Evolutionary conservation across 352 stramenopile genomes (phyloP), one percentile per base, ranked within the genome.

Genomic region (Phytophthora niederhauseri): DNA sequence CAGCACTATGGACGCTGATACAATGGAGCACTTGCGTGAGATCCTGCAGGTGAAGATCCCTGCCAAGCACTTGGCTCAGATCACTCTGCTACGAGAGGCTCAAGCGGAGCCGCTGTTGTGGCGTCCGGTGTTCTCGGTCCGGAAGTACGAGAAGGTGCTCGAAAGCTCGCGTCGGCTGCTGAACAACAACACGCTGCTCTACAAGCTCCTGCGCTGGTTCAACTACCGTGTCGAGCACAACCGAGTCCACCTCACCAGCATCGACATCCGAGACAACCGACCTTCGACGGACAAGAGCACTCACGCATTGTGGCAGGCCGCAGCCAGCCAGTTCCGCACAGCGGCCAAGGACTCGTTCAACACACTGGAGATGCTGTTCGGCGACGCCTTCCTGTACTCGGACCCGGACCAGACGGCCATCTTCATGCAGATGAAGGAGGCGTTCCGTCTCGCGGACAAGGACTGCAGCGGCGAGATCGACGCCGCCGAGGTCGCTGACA

Each of bases 371-470:
- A 77, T 82, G 66, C 71, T 93, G 17, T 93, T 93, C 46, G 75
- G 85, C 7, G 83, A 92, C n/a, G 67, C 80, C 7, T 93, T 93
- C 46, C 43, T 90, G 54, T 93, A 93, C 69, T 79, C 82, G 0
- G 85, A 93, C 20, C 78, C 83, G 11, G 85, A 93, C 43, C 83
- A 93, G 54, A 93, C 85, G 0, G 85, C 85, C 14, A 74, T 93
- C 53, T 93, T 93, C 52, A 90, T 93, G 85, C 85, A 93, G 58
- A 93, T 93, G 78, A 93, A 93, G 36, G 85, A 93, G 51, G 85
- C 85, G 0, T 93, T 93, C 66, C 82, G 85, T 19, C 68, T 91
- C 6, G 85, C 80, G 2, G 85, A 93, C 61, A 89, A 80, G 45
- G 85, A 93, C 51, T 89, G 85, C 59, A 91, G 82, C 24, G 85